A percentile compares a stretch with the other conserved stretches of the same genome.
phyloP scores from a whole-genome alignment of 116 monocot species.

The Trichopus zeylanicus region DNA sequence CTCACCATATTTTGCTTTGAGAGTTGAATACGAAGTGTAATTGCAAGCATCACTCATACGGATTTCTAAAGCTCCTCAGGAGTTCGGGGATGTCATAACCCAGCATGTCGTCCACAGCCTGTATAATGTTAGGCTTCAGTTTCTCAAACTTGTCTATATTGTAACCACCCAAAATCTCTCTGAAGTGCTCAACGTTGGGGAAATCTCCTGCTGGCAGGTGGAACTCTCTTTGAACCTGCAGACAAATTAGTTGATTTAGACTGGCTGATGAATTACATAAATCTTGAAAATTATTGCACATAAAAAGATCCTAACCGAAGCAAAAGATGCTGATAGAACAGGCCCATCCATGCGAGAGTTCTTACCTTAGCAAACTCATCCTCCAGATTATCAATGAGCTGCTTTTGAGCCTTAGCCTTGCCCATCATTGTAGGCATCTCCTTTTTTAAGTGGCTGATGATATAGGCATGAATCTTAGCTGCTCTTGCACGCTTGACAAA shows the following conservation, averaged over 20 bases:
- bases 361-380: constrained; percentile 80
- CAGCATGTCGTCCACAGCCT: constrained; percentile 82
- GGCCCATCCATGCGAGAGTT: too few species aligned
- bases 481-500: constrained; percentile 90
- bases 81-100: constrained; percentile 76
- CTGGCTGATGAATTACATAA: too few species aligned
- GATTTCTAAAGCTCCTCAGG: constrained; percentile 66
- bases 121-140: constrained; percentile 76
- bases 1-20: too few species aligned
- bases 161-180: constrained; percentile 56
- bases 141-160: constrained; percentile 86
- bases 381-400: constrained; percentile 64
- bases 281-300: too few species aligned
- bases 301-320: too few species aligned
- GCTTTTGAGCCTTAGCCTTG: constrained; percentile 72
- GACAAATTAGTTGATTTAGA: not conserved
- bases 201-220: constrained; percentile 78
- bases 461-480: constrained; percentile 89
- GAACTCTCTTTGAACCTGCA: constrained; percentile 72
- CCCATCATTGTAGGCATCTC: constrained; percentile 95
- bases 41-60: constrained; percentile 39
- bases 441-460: constrained; percentile 81
- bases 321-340: too few species aligned
- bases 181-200: constrained; percentile 66
- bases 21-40: not conserved